Evolutionary conservation across 495 filamentous ascomycete species (phyloP).

Genomic region (Daldinia grandis): DNA sequence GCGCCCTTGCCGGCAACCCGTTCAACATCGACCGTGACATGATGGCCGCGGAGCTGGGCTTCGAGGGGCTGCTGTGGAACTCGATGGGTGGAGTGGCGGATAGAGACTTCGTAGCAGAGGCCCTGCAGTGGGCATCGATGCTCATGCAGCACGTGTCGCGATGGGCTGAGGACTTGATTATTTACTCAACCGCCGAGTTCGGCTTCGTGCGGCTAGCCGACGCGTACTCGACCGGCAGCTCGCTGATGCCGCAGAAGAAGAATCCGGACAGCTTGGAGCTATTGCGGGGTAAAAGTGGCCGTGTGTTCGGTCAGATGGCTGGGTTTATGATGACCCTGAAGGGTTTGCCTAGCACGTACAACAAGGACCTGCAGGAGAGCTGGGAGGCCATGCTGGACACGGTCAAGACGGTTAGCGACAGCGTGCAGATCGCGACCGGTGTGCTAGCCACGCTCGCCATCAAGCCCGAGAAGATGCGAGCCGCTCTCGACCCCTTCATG

Average conservation of each 20-base stretch:
- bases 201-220: constrained; percentile 84
- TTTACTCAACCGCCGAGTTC: constrained; percentile 85
- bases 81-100: constrained; percentile 84
- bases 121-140: constrained; percentile 86
- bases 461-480: constrained; percentile 78
- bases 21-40: constrained; percentile 89
- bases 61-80: constrained; percentile 83
- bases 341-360: constrained; percentile 89
- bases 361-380: constrained; percentile 93
- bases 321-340: constrained; percentile 90
- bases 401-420: constrained; percentile 86
- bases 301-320: constrained; percentile 87
- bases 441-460: constrained; percentile 77
- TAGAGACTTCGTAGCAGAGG: constrained; percentile 90
- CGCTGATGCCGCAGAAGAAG: constrained; percentile 90
- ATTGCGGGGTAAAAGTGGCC: constrained; percentile 84
- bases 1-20: constrained; percentile 90
- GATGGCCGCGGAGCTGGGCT: constrained; percentile 89
- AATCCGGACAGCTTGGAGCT: constrained; percentile 86
- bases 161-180: constrained; percentile 89
- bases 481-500: constrained; percentile 72
- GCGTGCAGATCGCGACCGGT: constrained; percentile 85
- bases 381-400: constrained; percentile 88
- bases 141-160: constrained; percentile 88
- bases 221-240: constrained; percentile 84